A percentile compares a stretch with the other conserved stretches of the same genome.
phyloP scores from a whole-genome alignment of 148 eudicot species.

The Nepenthes mirabilis region DNA sequence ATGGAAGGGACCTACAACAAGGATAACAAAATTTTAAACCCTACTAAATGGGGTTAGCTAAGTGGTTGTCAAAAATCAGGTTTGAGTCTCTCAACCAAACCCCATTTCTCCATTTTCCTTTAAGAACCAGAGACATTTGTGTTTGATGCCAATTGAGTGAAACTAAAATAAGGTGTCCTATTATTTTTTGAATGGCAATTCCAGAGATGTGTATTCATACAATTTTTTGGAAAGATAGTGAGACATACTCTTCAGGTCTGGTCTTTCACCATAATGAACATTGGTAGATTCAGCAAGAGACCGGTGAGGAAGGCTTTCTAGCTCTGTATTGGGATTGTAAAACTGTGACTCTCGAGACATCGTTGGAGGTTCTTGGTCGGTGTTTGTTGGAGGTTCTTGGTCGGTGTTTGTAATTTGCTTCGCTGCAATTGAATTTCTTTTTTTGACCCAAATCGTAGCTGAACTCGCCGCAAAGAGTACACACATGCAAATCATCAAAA shows the following conservation, averaged over 20 bases:
- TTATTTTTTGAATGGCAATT: no score
- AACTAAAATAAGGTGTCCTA: no score
- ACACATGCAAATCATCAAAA: conserved; percentile 42
- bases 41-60: no score
- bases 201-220: no score
- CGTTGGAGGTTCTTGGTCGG: conserved; percentile 32
- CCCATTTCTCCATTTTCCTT: no score
- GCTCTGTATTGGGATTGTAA: conserved; percentile 46
- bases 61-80: no score
- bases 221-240: no score
- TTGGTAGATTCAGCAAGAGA: conserved; percentile 37
- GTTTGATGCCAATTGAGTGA: no score
- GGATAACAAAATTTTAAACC: no score
- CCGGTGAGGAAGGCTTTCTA: conserved; percentile 75
- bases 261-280: conserved; percentile 68
- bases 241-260: conserved; percentile 76
- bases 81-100: no score
- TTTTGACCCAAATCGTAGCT: conserved; percentile 68
- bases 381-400: conserved; percentile 27
- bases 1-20: no score
- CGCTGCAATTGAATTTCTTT: conserved; percentile 26
- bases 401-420: conserved; percentile 46
- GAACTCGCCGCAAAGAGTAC: conserved; percentile 28
- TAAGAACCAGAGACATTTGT: no score
- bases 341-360: conserved; percentile 31